Conservation (phyloP, 1,284 basidiomycete genomes). For the Hymenochaete sp. region DNA sequence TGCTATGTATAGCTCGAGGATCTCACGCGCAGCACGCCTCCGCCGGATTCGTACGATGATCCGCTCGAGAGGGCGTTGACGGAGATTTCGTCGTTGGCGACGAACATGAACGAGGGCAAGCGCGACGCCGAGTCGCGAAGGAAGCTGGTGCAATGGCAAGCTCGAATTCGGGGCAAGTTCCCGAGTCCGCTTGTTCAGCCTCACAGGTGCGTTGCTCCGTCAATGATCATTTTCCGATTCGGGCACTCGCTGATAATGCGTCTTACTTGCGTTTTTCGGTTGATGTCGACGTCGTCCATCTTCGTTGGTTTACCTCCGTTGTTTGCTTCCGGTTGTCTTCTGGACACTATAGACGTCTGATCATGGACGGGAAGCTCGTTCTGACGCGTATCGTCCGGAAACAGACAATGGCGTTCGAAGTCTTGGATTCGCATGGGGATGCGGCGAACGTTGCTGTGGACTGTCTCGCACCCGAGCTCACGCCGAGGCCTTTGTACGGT, state of each 20-base stretch:
- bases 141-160: slow-evolving; percentile 88
- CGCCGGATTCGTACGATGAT: slow-evolving; percentile 65
- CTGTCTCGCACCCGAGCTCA: slow-evolving; percentile 75
- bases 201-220: slow-evolving; percentile 66
- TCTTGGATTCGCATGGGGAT: slow-evolving; percentile 67
- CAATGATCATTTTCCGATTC: slow-evolving; percentile 3
- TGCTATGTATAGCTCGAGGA: slow-evolving; percentile 65
- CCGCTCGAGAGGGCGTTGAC: slow-evolving; percentile 78
- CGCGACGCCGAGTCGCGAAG: slow-evolving; percentile 85
- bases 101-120: slow-evolving; percentile 95
- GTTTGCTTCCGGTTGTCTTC: background rate
- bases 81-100: slow-evolving; percentile 82
- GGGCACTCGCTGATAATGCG: slow-evolving; percentile 7
- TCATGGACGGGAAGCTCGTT: slow-evolving; percentile 79
- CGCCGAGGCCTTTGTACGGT: slow-evolving; percentile 64
- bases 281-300: background rate
- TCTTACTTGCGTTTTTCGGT: slow-evolving; percentile 16
- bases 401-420: slow-evolving; percentile 75
- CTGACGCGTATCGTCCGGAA: slow-evolving; percentile 88
- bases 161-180: slow-evolving; percentile 83
- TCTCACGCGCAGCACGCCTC: slow-evolving; percentile 75
- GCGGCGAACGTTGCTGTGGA: slow-evolving; percentile 80
- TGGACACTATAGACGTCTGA: slow-evolving; percentile 58
- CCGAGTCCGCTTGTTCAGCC: slow-evolving; percentile 96
- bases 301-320: background rate